Evolutionary conservation across 805 yeast genomes (phyloP).

Genomic region (Suhomyces prunicola): DNA sequence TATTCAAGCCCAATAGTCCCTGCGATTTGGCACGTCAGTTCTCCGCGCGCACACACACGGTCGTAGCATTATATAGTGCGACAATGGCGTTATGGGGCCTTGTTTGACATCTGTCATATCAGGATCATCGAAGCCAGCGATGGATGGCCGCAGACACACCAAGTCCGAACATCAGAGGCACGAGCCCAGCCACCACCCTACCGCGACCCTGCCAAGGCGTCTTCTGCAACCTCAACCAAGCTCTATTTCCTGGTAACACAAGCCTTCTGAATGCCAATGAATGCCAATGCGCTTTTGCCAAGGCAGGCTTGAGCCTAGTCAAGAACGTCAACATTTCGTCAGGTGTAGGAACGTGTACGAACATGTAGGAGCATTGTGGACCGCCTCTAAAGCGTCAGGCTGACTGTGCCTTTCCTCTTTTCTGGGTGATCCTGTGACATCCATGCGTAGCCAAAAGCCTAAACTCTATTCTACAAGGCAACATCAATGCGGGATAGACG

Average conservation of each 20-base stretch:
- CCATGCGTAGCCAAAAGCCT: too few species aligned
- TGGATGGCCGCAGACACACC: background rate
- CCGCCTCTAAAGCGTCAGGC: too few species aligned
- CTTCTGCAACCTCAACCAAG: too few species aligned
- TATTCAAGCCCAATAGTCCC: background rate
- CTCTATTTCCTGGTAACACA: background rate
- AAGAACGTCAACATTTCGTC: background rate
- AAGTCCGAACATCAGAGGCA: background rate
- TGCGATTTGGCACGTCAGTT: background rate
- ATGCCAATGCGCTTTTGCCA: background rate
- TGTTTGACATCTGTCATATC: background rate
- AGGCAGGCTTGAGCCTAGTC: background rate
- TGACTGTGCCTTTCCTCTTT: too few species aligned
- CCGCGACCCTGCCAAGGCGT: too few species aligned
- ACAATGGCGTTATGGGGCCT: background rate
- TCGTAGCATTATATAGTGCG: background rate
- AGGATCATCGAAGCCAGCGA: background rate
- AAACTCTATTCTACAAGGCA: too few species aligned
- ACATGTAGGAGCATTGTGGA: too few species aligned
- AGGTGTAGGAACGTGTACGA: too few species aligned
- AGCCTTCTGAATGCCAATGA: background rate
- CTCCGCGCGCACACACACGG: background rate
- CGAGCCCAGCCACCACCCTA: too few species aligned
- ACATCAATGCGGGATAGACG: too few species aligned
- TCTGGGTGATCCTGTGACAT: too few species aligned